Evolutionary conservation across 2,329 filamentous ascomycete species (phyloP).

Genomic region (Verticillium isaacii): DNA sequence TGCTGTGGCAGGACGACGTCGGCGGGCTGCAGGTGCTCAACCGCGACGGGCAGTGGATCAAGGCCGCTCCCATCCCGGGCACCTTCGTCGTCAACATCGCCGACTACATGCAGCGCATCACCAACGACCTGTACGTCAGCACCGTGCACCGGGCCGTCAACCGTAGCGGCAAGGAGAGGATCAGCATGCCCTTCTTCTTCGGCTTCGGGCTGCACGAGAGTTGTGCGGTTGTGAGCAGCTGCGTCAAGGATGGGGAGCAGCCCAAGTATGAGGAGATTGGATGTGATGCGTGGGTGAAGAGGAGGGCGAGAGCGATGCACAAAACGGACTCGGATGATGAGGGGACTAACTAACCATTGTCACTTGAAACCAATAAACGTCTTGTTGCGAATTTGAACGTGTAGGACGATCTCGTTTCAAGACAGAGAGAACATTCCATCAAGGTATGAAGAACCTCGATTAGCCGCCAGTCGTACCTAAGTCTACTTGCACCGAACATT

Average conservation of each 20-base stretch:
- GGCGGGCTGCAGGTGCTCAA: conserved; percentile 40
- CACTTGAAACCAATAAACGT: too few species aligned
- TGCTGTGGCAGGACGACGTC: conserved; percentile 37
- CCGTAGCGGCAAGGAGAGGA: conserved; percentile 27
- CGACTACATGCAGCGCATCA: conserved; percentile 45
- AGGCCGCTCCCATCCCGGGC: conserved; percentile 31
- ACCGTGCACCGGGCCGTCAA: conserved; percentile 46
- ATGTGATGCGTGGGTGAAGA: conserved; percentile 32
- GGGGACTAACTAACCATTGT: background rate
- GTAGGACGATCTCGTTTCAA: too few species aligned
- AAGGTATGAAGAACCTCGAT: too few species aligned
- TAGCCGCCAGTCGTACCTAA: too few species aligned
- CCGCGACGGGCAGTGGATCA: conserved; percentile 32
- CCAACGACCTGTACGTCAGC: conserved; percentile 42
- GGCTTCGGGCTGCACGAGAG: conserved; percentile 34
- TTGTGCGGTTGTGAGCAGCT: conserved; percentile 32
- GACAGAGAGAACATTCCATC: too few species aligned
- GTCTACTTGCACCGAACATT: too few species aligned
- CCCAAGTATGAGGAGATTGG: conserved; percentile 32
- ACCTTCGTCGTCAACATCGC: conserved; percentile 48
- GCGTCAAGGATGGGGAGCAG: conserved; percentile 25
- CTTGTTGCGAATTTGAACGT: too few species aligned
- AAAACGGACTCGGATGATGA: conserved; percentile 10
- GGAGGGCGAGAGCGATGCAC: conserved; percentile 28
- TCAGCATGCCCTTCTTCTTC: conserved; percentile 44